These are phyloP conservation scores for Ensete ventricosum DNA, from an alignment of 176 grass and related monocot genomes.

Conservation along the genomic window DNA sequence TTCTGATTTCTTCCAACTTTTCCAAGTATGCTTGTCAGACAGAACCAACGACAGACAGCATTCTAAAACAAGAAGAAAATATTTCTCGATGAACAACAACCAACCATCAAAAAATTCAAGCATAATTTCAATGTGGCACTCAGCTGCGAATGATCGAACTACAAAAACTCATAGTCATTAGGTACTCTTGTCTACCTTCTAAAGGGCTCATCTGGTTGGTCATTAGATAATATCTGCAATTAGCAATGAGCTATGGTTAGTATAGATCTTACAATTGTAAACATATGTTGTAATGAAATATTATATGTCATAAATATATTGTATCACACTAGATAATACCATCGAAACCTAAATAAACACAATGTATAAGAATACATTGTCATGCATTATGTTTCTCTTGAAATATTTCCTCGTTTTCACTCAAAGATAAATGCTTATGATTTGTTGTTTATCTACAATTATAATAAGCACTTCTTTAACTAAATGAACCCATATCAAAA, in stretches of 20 bases:
- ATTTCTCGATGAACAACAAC: neutral
- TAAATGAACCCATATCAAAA: too few species aligned
- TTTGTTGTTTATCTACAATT: too few species aligned
- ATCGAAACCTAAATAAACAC: too few species aligned
- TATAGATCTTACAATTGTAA: neutral
- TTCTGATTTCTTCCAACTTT: neutral
- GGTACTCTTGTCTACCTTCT: neutral
- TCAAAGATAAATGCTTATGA: too few species aligned
- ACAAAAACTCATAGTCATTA: neutral
- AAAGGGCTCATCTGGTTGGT: neutral
- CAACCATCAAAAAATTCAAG: neutral
- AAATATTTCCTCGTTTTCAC: too few species aligned
- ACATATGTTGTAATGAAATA: neutral
- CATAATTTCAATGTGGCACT: neutral
- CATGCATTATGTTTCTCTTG: too few species aligned
- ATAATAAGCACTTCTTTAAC: too few species aligned
- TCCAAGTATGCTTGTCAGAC: neutral
- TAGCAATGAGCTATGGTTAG: neutral
- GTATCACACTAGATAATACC: too few species aligned
- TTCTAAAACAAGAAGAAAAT: neutral
- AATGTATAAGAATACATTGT: too few species aligned
- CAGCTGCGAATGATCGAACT: neutral
- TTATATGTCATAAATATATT: too few species aligned
- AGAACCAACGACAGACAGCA: neutral
- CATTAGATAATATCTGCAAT: slow-evolving; percentile 7